Percentiles rank a stretch among this genome's conserved stretches.
Evolutionary conservation across 73 alveolate species (phyloP).

Genomic region (Symbiodinium pilosum): DNA sequence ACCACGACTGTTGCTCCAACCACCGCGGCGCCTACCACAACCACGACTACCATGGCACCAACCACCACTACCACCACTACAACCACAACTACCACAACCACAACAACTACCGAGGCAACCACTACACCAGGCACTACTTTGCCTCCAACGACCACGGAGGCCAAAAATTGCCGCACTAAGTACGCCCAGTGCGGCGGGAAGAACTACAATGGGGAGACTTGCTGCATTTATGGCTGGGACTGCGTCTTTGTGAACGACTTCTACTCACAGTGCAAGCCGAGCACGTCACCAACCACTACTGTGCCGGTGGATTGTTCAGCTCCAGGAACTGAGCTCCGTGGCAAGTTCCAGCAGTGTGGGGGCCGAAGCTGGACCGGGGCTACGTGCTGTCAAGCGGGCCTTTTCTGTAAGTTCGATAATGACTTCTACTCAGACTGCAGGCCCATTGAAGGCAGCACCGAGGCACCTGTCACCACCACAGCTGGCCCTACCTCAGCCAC

Average conservation of each 20-base stretch:
- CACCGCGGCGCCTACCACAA: not conserved
- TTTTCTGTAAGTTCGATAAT: constrained; percentile 32
- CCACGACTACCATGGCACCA: not conserved
- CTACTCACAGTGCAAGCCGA: constrained; percentile 29
- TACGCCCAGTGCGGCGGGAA: constrained; percentile 62
- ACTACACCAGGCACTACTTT: not conserved
- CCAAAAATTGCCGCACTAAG: constrained; percentile 8
- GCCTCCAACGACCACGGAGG: not conserved
- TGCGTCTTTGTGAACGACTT: constrained; percentile 31
- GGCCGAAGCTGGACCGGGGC: constrained; percentile 63
- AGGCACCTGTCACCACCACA: not conserved
- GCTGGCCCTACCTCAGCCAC: not conserved
- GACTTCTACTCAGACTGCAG: constrained; percentile 61
- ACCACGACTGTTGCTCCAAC: not conserved
- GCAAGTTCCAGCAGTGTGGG: constrained; percentile 57
- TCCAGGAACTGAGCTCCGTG: constrained; percentile 37
- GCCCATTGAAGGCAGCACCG: constrained; percentile 41
- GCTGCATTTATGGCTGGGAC: constrained; percentile 85
- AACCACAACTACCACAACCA: constrained; percentile 14
- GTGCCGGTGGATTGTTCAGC: constrained; percentile 24
- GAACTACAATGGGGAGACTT: constrained; percentile 51
- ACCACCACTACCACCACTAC: constrained; percentile 6
- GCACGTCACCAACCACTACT: constrained; percentile 45
- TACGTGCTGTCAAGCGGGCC: constrained; percentile 44
- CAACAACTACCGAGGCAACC: not conserved